Percentiles rank a stretch among this genome's conserved stretches.
Evolutionary conservation across 2,329 filamentous ascomycete genomes (phyloP).

Genomic region (Verticillium zaregamsianum): DNA sequence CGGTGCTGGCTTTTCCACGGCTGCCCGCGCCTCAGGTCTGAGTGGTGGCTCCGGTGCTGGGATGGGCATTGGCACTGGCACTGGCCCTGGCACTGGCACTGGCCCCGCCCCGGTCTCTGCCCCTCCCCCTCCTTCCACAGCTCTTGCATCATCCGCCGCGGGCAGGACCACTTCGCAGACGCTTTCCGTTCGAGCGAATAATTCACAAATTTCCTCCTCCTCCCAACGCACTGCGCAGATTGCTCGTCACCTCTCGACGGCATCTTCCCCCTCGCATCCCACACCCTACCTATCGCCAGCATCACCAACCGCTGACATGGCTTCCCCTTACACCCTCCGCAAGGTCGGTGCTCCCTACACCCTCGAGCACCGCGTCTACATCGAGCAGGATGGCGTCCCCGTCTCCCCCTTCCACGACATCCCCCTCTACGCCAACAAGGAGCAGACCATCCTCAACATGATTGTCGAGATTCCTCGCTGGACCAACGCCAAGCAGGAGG

Average conservation of each 20-base stretch:
- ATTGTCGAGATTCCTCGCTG: slow-evolving; percentile 98
- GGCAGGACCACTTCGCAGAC: slow-evolving; percentile 11
- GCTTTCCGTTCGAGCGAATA: slow-evolving; percentile 10
- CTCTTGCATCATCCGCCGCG: slow-evolving; percentile 17
- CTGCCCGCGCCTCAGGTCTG: background rate
- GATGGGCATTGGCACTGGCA: background rate
- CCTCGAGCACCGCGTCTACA: slow-evolving; percentile 93
- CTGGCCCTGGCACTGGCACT: background rate
- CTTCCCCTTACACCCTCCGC: slow-evolving; percentile 69
- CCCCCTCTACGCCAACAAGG: slow-evolving; percentile 93
- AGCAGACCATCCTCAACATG: slow-evolving; percentile 98
- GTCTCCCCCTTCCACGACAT: slow-evolving; percentile 98
- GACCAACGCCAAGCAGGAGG: slow-evolving; percentile 99
- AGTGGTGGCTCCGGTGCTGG: background rate
- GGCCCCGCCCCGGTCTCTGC: slow-evolving; percentile 15
- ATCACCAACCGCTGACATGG: slow-evolving; percentile 34
- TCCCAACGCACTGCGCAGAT: slow-evolving; percentile 48
- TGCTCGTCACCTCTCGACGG: slow-evolving; percentile 48
- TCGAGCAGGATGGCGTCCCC: slow-evolving; percentile 94
- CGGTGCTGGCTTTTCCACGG: background rate
- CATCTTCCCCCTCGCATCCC: slow-evolving; percentile 19
- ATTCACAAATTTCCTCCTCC: slow-evolving; percentile 46
- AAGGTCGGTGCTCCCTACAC: slow-evolving; percentile 90
- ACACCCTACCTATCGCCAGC: slow-evolving; percentile 16
- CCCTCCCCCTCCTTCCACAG: slow-evolving; percentile 26